Evolutionary conservation across 192 early-diverging fungal species (phyloP).

Genomic region (Podila verticillata): DNA sequence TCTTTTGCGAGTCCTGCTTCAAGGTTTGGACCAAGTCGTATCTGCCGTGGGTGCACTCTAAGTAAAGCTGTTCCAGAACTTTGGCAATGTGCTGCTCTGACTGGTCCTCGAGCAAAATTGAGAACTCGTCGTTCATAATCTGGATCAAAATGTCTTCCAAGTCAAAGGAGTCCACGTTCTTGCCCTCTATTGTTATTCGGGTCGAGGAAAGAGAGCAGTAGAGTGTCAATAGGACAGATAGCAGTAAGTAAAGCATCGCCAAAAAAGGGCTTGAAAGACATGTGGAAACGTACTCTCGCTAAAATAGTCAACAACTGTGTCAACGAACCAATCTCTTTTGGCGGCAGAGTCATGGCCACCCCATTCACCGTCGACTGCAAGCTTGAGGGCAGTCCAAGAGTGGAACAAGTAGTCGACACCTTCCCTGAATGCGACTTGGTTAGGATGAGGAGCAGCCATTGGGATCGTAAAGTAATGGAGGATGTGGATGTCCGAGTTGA

Average conservation of each 20-base stretch:
- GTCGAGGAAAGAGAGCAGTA: background rate
- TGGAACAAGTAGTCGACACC: constrained; percentile 70
- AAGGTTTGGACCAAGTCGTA: constrained; percentile 46
- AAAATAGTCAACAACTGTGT: constrained; percentile 72
- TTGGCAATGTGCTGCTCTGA: constrained; percentile 64
- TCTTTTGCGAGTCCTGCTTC: constrained; percentile 43
- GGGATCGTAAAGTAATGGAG: background rate
- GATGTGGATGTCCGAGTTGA: background rate
- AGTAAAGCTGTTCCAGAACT: constrained; percentile 52
- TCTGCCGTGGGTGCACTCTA: constrained; percentile 57
- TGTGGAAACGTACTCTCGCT: constrained; percentile 51
- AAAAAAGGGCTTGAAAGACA: background rate
- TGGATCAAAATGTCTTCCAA: constrained; percentile 63
- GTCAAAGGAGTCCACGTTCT: constrained; percentile 60
- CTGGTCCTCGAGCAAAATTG: constrained; percentile 62
- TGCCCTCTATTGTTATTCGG: constrained; percentile 54
- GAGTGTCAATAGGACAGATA: background rate
- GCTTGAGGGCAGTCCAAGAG: constrained; percentile 76
- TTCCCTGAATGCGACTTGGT: constrained; percentile 64
- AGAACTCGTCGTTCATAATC: constrained; percentile 68
- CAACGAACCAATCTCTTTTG: constrained; percentile 76
- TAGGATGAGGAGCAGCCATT: constrained; percentile 51
- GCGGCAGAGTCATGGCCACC: constrained; percentile 70
- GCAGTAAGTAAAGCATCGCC: background rate
- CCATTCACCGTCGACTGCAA: constrained; percentile 78